Percentiles rank a stretch among this genome's conserved stretches.
These are phyloP conservation scores for Whalleya microplaca DNA, from an alignment of 2,329 filamentous ascomycete genomes.

Conservation along the genomic window DNA sequence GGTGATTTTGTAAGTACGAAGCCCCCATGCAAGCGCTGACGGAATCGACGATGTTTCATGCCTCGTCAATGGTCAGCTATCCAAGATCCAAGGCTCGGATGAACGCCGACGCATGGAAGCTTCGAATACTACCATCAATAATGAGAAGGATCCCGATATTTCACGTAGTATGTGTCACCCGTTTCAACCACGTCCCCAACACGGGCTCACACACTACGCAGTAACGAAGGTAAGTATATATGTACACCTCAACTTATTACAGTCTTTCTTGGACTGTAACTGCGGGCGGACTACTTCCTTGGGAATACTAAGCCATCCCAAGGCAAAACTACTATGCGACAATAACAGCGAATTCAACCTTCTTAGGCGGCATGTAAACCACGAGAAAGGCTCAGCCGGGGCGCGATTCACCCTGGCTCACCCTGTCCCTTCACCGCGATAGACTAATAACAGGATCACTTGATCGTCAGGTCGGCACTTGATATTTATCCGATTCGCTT, in stretches of 20 bases:
- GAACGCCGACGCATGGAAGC: background rate
- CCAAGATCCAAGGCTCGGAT: constrained; percentile 10
- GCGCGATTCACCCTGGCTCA: background rate
- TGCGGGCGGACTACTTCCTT: background rate
- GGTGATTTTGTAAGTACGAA: background rate
- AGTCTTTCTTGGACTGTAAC: background rate
- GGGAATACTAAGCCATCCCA: background rate
- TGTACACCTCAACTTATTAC: too few species aligned
- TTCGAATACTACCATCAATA: constrained; percentile 11
- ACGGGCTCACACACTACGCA: constrained; percentile 1
- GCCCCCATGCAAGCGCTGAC: background rate
- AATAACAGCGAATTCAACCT: background rate
- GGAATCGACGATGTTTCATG: constrained; percentile 5
- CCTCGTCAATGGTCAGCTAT: constrained; percentile 10
- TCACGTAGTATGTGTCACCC: constrained; percentile 4
- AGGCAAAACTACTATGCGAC: constrained; percentile 15
- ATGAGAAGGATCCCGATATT: constrained; percentile 20
- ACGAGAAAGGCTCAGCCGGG: background rate
- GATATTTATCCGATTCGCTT: constrained; percentile 21
- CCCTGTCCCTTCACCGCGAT: background rate
- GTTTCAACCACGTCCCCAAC: constrained; percentile 21
- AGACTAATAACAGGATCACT: background rate
- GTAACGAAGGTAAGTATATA: constrained; percentile 4
- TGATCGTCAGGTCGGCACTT: constrained; percentile 12
- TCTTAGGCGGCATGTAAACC: background rate